These are phyloP conservation scores for Venturia asperata DNA, from an alignment of 2,329 filamentous ascomycete species.

Conservation along the genomic window DNA sequence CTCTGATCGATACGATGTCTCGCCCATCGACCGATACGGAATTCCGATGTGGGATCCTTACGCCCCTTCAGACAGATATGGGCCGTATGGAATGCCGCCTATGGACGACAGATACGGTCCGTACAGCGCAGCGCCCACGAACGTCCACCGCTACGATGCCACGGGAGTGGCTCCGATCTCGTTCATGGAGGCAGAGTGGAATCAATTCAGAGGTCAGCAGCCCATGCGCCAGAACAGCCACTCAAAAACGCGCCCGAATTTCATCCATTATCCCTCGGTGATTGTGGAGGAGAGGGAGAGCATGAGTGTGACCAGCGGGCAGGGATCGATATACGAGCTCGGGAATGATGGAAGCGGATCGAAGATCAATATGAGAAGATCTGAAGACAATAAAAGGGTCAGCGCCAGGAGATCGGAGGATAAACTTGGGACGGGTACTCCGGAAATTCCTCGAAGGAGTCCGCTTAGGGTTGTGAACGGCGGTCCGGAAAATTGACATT, in stretches of 20 bases:
- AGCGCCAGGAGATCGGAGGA: slow-evolving; percentile 1
- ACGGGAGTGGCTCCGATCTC: background rate
- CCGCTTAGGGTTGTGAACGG: slow-evolving; percentile 1
- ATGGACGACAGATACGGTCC: slow-evolving; percentile 11
- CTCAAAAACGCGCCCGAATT: background rate
- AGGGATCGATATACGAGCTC: background rate
- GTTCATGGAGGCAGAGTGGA: slow-evolving; percentile 7
- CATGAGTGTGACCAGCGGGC: background rate
- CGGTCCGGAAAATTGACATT: background rate
- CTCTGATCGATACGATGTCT: slow-evolving; percentile 5
- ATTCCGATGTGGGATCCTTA: slow-evolving; percentile 2
- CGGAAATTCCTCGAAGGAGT: background rate
- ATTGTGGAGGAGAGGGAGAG: slow-evolving; percentile 5
- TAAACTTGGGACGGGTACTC: background rate
- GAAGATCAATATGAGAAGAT: background rate
- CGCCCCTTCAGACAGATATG: slow-evolving; percentile 5
- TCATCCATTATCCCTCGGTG: background rate
- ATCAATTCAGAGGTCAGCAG: background rate
- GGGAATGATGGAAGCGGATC: background rate
- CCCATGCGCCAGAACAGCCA: slow-evolving; percentile 6
- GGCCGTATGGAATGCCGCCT: background rate
- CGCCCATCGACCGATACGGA: background rate
- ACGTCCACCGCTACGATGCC: background rate
- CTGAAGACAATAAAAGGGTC: background rate
- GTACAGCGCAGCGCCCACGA: background rate